Base-by-base conservation (phyloP, 2,329 filamentous ascomycete genomes). In the Rachicladosporium sp. region DNA sequence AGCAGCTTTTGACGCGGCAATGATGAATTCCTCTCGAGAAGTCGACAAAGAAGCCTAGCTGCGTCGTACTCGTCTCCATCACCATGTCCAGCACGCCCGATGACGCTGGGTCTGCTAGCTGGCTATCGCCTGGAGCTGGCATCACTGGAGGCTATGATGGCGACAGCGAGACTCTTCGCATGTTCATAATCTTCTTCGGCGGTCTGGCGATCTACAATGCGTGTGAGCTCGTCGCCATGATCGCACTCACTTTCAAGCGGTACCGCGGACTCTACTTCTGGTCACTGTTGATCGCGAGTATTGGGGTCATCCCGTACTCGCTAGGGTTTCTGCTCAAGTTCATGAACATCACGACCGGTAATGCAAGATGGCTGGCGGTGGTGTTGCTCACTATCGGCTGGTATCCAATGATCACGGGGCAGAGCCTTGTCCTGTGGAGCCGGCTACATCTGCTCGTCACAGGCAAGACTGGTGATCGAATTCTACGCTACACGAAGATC, bases 401-500 rank as follows among this genome's bases (percentile, higher is more conserved):
- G 70, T 71, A 69, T 53, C 49, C 60, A 2, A 77, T 79, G 72
- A 69, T 80, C 0, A 76, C 74, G 1, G 76, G 76, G 0, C 73
- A 78, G 52, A 69, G 70, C 0, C 49, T 78, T 9, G 76, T 80
- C 1, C 60, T 80, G 1, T 80, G 74, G 61, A 79, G 74, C 0
- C 67, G 76, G 5, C 64, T 80, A 1, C 74, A 79, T 50, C 62
- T 80, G 1, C 65, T 80, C 8, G 58, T 75, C 3, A 45, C 38
- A 6, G 50, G 48, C 10, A 42, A 46, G 21, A 67, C 66, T 10
- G 70, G 74, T 32, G 60, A 65, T 5, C 55, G 56, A 2, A 54
- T 69, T 3, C 60, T 79, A 0, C 65, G 63, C 4, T 60, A 63
- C 8, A 67, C 75, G 0, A 59, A 77, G 1, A 63, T 52, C 38